Evolutionary conservation across 169 alveolate genomes (phyloP).

Genomic region (Eimeria necatrix): DNA sequence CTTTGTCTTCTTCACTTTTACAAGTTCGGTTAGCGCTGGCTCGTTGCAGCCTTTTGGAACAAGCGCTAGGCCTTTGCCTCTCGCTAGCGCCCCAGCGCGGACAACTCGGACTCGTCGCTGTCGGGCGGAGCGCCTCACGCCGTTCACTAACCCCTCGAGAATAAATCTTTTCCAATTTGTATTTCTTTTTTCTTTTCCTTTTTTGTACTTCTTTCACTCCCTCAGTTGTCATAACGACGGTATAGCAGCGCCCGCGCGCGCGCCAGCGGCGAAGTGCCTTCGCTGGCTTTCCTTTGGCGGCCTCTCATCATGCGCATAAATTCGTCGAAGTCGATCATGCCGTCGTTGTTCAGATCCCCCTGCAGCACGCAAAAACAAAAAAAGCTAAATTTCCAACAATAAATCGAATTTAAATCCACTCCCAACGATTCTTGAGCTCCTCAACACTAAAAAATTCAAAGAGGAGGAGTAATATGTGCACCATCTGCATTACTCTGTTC

Average conservation of each 20-base stretch:
- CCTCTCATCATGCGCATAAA: conserved; percentile 93
- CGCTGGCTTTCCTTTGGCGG: conserved; percentile 58
- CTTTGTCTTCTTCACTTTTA: too few relatives aligned
- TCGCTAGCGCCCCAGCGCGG: too few relatives aligned
- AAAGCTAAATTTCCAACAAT: neutral
- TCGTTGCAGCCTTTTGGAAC: too few relatives aligned
- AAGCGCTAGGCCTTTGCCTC: too few relatives aligned
- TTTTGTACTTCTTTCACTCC: neutral
- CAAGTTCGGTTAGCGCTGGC: too few relatives aligned
- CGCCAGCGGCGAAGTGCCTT: conserved; percentile 70
- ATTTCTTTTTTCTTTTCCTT: neutral
- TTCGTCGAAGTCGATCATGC: conserved; percentile 95
- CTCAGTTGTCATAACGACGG: conserved; percentile 48
- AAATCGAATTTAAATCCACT: neutral
- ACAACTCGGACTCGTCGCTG: too few relatives aligned
- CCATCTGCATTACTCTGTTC: too few relatives aligned
- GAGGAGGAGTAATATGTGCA: too few relatives aligned
- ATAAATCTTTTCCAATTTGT: neutral
- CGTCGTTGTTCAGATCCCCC: conserved; percentile 86
- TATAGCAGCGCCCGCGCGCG: conserved; percentile 78
- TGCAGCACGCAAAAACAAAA: neutral
- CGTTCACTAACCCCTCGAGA: too few relatives aligned
- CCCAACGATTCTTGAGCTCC: neutral
- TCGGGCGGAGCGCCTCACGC: too few relatives aligned
- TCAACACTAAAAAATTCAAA: neutral